Evolutionary conservation across 2,329 filamentous ascomycete species (phyloP).

Genomic region (Penicillium freii): DNA sequence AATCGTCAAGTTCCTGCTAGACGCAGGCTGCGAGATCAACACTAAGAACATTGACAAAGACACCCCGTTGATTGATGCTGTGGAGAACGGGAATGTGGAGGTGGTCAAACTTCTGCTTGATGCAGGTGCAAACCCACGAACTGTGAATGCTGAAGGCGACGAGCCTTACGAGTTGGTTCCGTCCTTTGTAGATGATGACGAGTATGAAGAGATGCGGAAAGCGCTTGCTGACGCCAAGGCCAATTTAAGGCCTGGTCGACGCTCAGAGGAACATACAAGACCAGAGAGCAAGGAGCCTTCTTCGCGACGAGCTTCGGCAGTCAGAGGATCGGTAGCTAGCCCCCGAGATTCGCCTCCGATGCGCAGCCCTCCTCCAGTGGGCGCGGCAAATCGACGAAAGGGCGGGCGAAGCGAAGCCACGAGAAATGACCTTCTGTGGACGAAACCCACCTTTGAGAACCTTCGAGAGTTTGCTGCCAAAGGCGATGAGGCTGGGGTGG

Average conservation of each 20-base stretch:
- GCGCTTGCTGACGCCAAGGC: constrained; percentile 64
- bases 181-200: constrained; percentile 62
- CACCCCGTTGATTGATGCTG: constrained; percentile 90
- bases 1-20: constrained; percentile 82
- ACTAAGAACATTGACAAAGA: constrained; percentile 78
- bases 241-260: constrained; percentile 49
- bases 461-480: constrained; percentile 50
- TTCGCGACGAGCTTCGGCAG: constrained; percentile 45
- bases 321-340: constrained; percentile 30
- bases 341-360: constrained; percentile 46
- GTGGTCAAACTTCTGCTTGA: constrained; percentile 82
- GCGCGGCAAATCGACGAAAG: constrained; percentile 39
- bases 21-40: constrained; percentile 80
- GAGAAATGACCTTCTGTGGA: constrained; percentile 51
- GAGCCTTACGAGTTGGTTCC: constrained; percentile 84
- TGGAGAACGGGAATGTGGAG: constrained; percentile 88
- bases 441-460: constrained; percentile 51
- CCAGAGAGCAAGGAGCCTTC: constrained; percentile 37
- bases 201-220: constrained; percentile 74
- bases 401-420: constrained; percentile 51
- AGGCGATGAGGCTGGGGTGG: constrained; percentile 50
- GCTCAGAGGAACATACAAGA: constrained; percentile 43
- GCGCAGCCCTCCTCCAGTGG: constrained; percentile 42
- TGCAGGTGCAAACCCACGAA: constrained; percentile 86
- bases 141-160: constrained; percentile 87